These are phyloP conservation scores for Ophiostoma ips DNA, from an alignment of 2,329 filamentous ascomycete genomes.

Conservation along the genomic window DNA sequence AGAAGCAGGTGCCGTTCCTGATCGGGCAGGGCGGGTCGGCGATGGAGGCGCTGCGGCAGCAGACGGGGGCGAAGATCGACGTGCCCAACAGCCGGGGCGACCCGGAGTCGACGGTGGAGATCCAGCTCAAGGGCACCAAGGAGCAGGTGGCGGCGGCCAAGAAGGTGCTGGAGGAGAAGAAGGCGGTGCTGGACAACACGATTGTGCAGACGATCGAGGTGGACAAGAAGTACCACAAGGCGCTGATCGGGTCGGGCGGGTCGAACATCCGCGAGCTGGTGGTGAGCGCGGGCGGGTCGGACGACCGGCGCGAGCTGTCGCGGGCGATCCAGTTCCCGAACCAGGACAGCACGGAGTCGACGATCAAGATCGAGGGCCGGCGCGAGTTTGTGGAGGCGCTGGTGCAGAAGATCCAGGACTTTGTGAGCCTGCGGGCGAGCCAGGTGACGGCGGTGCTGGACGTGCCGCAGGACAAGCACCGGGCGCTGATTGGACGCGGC, in stretches of 20 bases:
- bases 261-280: slow-evolving; percentile 79
- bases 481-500: slow-evolving; percentile 78
- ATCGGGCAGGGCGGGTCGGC: slow-evolving; percentile 84
- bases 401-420: slow-evolving; percentile 62
- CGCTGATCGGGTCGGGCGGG: slow-evolving; percentile 81
- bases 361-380: slow-evolving; percentile 79
- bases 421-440: slow-evolving; percentile 71
- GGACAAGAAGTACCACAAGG: slow-evolving; percentile 87
- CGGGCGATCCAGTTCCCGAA: slow-evolving; percentile 92
- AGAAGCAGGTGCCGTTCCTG: slow-evolving; percentile 82
- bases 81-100: slow-evolving; percentile 70
- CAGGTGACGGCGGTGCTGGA: slow-evolving; percentile 69
- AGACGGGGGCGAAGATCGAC: slow-evolving; percentile 80
- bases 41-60: slow-evolving; percentile 76
- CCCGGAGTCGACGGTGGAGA: slow-evolving; percentile 60
- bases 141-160: slow-evolving; percentile 81
- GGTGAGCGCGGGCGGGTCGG: slow-evolving; percentile 73
- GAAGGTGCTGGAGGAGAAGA: slow-evolving; percentile 77
- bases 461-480: slow-evolving; percentile 79
- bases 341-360: slow-evolving; percentile 66
- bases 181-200: slow-evolving; percentile 79
- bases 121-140: slow-evolving; percentile 86
- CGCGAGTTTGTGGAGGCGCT: slow-evolving; percentile 80
- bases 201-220: slow-evolving; percentile 71
- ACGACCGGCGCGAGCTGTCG: slow-evolving; percentile 69